These are phyloP conservation scores for Triticum aestivum DNA, from an alignment of 176 grass and related monocot species.

Conservation along the genomic window IWGSC_CS_RefSeq_v2.1 NC_057807.1:609305768-609306267, in stretches of 20 bases:
- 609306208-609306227: slow-evolving; percentile 63
- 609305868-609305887: slow-evolving; percentile 53
- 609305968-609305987: slow-evolving; percentile 2
- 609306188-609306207: slow-evolving; percentile 62
- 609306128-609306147: slow-evolving; percentile 52
- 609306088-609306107: slow-evolving; percentile 51
- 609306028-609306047: slow-evolving; percentile 78
- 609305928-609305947: neutral
- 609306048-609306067: slow-evolving; percentile 63
- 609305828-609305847: slow-evolving; percentile 72
- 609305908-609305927: neutral
- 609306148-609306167: slow-evolving; percentile 72
- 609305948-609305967: slow-evolving; percentile 17
- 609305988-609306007: slow-evolving; percentile 24
- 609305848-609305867: slow-evolving; percentile 54
- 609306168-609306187: slow-evolving; percentile 59
- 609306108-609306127: slow-evolving; percentile 59
- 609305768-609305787: slow-evolving; percentile 33
- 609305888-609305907: neutral
- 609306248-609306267: slow-evolving; percentile 41
- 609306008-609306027: slow-evolving; percentile 68
- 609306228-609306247: slow-evolving; percentile 35
- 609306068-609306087: slow-evolving; percentile 55
- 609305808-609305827: slow-evolving; percentile 61
- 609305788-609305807: slow-evolving; percentile 90